Conservation (phyloP, 352 stramenopile species). For the Pythium brachiatum region DNA sequence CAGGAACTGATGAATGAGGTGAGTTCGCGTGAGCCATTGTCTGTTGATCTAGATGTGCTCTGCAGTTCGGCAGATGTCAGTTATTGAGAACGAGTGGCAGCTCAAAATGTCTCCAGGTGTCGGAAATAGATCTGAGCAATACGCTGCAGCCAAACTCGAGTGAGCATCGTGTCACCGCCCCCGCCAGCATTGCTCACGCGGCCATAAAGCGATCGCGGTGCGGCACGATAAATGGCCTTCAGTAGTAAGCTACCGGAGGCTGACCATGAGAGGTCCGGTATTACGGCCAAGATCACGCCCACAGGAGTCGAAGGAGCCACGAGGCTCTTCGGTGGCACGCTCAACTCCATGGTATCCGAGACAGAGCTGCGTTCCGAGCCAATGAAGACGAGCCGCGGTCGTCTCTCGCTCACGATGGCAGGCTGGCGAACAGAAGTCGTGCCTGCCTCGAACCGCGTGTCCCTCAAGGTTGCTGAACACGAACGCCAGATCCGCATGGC, state of each 20-base stretch:
- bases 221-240: not conserved
- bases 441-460: constrained; percentile 52
- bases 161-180: no score
- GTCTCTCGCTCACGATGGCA: constrained; percentile 6
- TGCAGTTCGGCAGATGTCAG: no score
- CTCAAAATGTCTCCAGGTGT: no score
- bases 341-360: constrained; percentile 7
- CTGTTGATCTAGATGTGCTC: no score
- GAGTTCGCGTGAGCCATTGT: no score
- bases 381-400: constrained; percentile 12
- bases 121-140: no score
- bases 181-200: no score
- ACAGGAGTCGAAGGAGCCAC: not conserved
- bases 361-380: constrained; percentile 5
- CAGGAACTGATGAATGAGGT: no score
- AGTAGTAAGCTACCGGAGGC: not conserved
- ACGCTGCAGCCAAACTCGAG: no score
- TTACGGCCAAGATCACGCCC: not conserved
- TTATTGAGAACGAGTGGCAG: no score
- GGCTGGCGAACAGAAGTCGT: constrained; percentile 37
- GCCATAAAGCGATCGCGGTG: not conserved
- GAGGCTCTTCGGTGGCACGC: not conserved
- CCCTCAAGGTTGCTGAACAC: constrained; percentile 50
- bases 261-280: not conserved
- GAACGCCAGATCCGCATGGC: constrained; percentile 42